These are phyloP conservation scores for Suhomyces faveliae DNA, from an alignment of 805 yeast species.

Conservation along the genomic window DNA sequence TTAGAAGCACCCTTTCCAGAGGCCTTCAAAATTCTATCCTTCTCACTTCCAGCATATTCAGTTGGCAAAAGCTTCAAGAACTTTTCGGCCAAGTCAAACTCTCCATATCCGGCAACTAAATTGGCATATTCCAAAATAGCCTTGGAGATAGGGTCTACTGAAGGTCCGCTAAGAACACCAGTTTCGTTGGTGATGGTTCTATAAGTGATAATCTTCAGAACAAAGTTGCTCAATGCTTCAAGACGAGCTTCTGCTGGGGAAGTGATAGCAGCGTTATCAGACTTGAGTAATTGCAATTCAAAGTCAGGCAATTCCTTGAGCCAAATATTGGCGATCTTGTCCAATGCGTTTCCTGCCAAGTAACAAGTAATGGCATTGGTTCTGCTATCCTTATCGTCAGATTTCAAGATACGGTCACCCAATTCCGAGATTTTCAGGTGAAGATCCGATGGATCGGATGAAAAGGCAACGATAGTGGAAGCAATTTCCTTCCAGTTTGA, in stretches of 20 bases:
- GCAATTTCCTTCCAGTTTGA: slow-evolving; percentile 82
- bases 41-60: slow-evolving; percentile 68
- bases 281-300: slow-evolving; percentile 44
- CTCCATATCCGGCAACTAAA: slow-evolving; percentile 76
- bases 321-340: slow-evolving; percentile 82
- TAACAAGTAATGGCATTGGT: slow-evolving; percentile 75
- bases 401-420: slow-evolving; percentile 69
- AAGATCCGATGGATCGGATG: slow-evolving; percentile 47
- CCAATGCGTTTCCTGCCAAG: slow-evolving; percentile 77
- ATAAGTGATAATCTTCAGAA: slow-evolving; percentile 80
- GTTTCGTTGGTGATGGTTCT: slow-evolving; percentile 47
- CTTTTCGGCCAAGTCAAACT: slow-evolving; percentile 74
- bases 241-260: slow-evolving; percentile 83
- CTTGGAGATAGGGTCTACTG: slow-evolving; percentile 50
- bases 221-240: slow-evolving; percentile 74
- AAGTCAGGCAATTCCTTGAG: slow-evolving; percentile 57
- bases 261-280: slow-evolving; percentile 40
- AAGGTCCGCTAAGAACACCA: slow-evolving; percentile 39
- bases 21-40: slow-evolving; percentile 76
- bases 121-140: slow-evolving; percentile 81
- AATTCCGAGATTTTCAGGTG: slow-evolving; percentile 57
- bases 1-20: slow-evolving; percentile 21
- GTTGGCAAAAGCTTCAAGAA: slow-evolving; percentile 72
- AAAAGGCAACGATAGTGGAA: slow-evolving; percentile 60
- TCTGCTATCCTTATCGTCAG: slow-evolving; percentile 42